Percentiles rank a stretch among this genome's conserved stretches.
Evolutionary conservation across 2,329 filamentous ascomycete genomes (phyloP).

Genomic region (Aspergillus sp.): DNA sequence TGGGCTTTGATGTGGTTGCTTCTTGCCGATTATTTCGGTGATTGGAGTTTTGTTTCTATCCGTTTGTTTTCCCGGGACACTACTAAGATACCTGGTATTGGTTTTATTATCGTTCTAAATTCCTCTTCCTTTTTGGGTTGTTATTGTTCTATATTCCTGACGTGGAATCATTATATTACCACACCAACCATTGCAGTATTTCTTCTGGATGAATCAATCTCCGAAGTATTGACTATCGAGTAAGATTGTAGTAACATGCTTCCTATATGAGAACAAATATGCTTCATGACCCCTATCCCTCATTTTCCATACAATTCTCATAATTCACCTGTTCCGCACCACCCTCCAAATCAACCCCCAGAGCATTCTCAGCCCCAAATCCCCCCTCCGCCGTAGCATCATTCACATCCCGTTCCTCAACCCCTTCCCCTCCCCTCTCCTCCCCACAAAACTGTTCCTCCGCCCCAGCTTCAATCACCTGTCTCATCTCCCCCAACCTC

Average conservation of each 20-base stretch:
- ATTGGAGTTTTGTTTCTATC: neutral
- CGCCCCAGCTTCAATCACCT: conserved; percentile 40
- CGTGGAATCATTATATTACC: neutral
- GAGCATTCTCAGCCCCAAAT: too few relatives aligned
- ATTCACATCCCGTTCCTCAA: too few relatives aligned
- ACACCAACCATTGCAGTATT: neutral
- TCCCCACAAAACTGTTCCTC: neutral
- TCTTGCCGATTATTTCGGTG: neutral
- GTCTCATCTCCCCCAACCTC: conserved; percentile 43
- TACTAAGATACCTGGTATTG: neutral
- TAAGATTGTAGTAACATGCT: too few relatives aligned
- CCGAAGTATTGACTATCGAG: too few relatives aligned
- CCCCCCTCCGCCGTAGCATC: neutral
- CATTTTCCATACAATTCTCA: neutral
- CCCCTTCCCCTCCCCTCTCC: neutral
- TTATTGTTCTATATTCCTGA: neutral
- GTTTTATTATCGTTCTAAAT: neutral
- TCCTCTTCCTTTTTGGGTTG: neutral
- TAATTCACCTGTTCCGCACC: neutral
- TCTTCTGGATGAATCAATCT: neutral
- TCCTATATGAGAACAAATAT: too few relatives aligned
- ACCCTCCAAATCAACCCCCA: too few relatives aligned
- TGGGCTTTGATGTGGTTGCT: neutral
- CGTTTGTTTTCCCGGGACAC: conserved; percentile 10
- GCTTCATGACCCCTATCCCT: neutral